These are phyloP conservation scores for Calendula officinalis DNA, from an alignment of 129 eudicot species.

Conservation along the genomic window DNA sequence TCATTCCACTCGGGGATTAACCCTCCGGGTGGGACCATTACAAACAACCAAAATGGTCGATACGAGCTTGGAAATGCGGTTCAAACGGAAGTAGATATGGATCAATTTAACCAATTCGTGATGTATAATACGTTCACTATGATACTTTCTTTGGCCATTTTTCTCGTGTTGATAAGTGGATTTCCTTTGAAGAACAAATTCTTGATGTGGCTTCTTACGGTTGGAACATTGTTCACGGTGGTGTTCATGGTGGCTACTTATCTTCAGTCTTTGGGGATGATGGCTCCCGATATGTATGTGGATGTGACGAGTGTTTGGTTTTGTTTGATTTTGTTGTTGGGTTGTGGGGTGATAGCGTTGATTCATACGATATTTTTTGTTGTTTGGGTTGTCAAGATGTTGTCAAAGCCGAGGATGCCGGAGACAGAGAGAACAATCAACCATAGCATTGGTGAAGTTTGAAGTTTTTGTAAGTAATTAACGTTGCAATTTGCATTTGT, in stretches of 20 bases:
- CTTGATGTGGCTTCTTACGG: constrained; percentile 30
- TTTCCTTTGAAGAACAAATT: constrained; percentile 27
- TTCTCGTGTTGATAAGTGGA: constrained; percentile 28
- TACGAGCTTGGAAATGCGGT: constrained; percentile 32
- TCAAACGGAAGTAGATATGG: constrained; percentile 30
- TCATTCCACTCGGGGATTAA: constrained; percentile 22
- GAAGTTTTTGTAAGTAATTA: not conserved
- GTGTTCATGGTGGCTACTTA: constrained; percentile 27
- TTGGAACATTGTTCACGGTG: constrained; percentile 20
- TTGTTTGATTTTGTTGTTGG: constrained; percentile 24
- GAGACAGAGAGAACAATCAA: not conserved
- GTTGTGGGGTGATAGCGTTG: constrained; percentile 28
- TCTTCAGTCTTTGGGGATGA: constrained; percentile 9
- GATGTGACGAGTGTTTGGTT: constrained; percentile 16
- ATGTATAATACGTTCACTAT: constrained; percentile 21
- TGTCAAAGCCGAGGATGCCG: constrained; percentile 10
- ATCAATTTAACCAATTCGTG: constrained; percentile 12
- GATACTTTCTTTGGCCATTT: constrained; percentile 25
- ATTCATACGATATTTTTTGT: constrained; percentile 31
- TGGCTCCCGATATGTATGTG: constrained; percentile 29
- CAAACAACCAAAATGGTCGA: constrained; percentile 8
- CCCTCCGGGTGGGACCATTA: constrained; percentile 26
- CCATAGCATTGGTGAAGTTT: not conserved
- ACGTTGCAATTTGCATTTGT: too few relatives aligned
- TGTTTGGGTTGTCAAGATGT: constrained; percentile 28